Conservation (phyloP, 2,329 filamentous ascomycete genomes). For the Penicillium sp. region DNA sequence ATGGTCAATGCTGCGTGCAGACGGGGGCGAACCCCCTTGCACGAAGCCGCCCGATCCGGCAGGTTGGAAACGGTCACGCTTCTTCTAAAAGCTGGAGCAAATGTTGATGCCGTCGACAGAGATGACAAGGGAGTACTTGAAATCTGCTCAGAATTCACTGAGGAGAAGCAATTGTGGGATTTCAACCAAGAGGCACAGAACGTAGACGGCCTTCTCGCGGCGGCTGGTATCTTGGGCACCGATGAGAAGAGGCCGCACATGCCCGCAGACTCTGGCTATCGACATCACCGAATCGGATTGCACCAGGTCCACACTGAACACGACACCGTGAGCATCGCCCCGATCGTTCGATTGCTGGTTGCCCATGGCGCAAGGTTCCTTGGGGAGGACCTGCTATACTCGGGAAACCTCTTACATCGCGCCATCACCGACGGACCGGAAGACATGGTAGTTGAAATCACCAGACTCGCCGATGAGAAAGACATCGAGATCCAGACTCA, state of each 20-base stretch:
- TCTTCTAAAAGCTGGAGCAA: slow-evolving; percentile 24
- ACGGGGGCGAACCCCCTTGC: slow-evolving; percentile 25
- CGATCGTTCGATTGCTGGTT: slow-evolving; percentile 19
- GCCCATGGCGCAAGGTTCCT: slow-evolving; percentile 12
- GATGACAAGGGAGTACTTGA: slow-evolving; percentile 5
- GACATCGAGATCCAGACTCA: background rate
- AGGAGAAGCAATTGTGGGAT: slow-evolving; percentile 20
- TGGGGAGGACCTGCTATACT: background rate
- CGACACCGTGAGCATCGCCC: slow-evolving; percentile 17
- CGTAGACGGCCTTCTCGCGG: background rate
- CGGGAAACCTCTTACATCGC: background rate
- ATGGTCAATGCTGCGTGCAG: slow-evolving; percentile 21
- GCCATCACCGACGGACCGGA: slow-evolving; percentile 13
- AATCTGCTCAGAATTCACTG: slow-evolving; percentile 16
- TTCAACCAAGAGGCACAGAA: background rate
- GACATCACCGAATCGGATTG: slow-evolving; percentile 7
- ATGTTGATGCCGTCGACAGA: slow-evolving; percentile 13
- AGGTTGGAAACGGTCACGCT: slow-evolving; percentile 25
- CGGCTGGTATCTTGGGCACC: background rate
- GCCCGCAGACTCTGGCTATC: background rate
- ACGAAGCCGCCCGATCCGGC: slow-evolving; percentile 29
- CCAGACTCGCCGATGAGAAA: background rate
- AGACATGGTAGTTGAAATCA: slow-evolving; percentile 21
- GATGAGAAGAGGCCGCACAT: background rate
- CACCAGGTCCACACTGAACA: slow-evolving; percentile 23